Evolutionary conservation across 768 basidiomycete species (phyloP), one percentile per base, ranked within the genome.

Genomic region (Amanita phalloides): DNA sequence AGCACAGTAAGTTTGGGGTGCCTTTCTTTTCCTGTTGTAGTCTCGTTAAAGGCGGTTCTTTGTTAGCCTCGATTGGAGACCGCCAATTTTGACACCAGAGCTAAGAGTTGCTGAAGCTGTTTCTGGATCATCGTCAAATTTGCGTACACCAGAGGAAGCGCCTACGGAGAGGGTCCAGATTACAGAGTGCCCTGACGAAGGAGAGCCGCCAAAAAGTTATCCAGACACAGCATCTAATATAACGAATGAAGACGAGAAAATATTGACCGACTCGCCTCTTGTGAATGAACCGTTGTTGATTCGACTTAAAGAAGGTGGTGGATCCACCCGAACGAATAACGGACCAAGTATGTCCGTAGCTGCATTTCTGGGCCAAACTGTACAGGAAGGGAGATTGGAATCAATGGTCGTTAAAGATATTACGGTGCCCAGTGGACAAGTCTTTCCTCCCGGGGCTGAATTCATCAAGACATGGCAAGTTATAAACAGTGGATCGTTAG

Each of bases 391-490:
- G 7, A 11, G 26, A 17, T 30, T 45, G 14, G 17, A 30, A 33
- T 26, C 71, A 35, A 68, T 67, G 4, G 83, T 83, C 54, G 54
- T 90, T 5, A 71, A 71, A 33, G 84, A 90, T 61, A 71, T 81
- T 37, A 90, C 86, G 32, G 82, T 88, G 46, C 70, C 77, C 3
- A 82, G 86, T 57, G 89, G 88, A 0, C 86, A 89, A 58, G 65
- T 71, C 21, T 85, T 91, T 61, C 86, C 87, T 28, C 81, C 87
- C 6, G 90, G 90, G 32, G 87, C 86, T 0, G 86, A 87, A 62
- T 93, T 92, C 59, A 77, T 90, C 51, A 92, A 91, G 66, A 80
- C 79, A 20, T 93, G 90, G 90, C 71, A 73, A 51, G 74, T 91
- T 71, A 55, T 71, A 28, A 93, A 93, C 58, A 75, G 75, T 57